Evolutionary conservation across 2,329 filamentous ascomycete genomes (phyloP), one percentile per base, ranked within the genome.

Genomic region (Biscogniauxia marginata): DNA sequence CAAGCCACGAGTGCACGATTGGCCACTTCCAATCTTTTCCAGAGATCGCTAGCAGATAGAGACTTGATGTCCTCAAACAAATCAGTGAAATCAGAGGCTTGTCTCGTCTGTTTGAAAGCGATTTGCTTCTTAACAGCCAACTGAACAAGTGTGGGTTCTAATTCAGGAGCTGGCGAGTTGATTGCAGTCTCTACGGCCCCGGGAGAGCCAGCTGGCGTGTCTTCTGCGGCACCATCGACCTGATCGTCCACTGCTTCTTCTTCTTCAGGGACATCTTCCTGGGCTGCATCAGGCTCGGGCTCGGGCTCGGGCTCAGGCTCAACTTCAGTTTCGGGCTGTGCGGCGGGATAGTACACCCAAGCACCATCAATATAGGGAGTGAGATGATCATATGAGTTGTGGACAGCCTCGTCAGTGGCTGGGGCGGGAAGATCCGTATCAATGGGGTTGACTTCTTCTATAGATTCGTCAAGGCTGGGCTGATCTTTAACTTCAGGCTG

Each of bases 1-100:
- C 79, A 84, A 19, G 77, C 71, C n/a, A 73, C 67, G 50, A 86
- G 64, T 3, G 75, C 74, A 21, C 76, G 62, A 56, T 78, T 79
- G 52, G 78, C 71, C 23, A 76, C 74, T 8, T 77, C 74, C 4
- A 83, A 63, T 7, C 75, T 67, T 24, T 73, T 69, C 39, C 75
- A 79, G 7, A 85, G 68, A 16, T 82, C 78, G 4, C 71, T 71
- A 0, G 73, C 75, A 2, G 75, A 66, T 69, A 84, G 75, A 8
- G 79, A 72, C 58, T 84, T 79, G 62, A 74, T 73, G 55, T 83
- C 75, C 53, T 83, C 75, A 23, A 86, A 69, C 1, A 77, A 72
- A 1, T 76, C 71, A 34, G 74, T 67, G 55, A 79, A 83, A 7
- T 82, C 78, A 3, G 79, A 74, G 0, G 80, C 72, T 45, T 82